phyloP scores from a whole-genome alignment of 768 basidiomycete genomes.

The Trametes maxima region DNA sequence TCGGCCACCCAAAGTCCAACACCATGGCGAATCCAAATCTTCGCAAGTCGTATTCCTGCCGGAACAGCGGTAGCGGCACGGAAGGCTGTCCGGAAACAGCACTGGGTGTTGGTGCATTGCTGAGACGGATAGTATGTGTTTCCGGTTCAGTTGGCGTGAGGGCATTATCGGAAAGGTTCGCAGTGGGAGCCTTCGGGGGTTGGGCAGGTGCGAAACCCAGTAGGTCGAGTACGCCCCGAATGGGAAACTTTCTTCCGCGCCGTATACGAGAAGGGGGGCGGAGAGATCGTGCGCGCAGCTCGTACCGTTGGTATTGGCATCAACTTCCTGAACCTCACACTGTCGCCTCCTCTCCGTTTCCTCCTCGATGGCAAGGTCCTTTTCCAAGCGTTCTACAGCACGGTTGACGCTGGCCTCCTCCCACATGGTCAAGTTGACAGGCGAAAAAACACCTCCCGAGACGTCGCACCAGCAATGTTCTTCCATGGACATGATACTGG shows the following conservation, averaged over 20 bases:
- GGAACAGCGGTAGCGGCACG: slow-evolving; percentile 32
- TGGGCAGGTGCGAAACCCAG: neutral
- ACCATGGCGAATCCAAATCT: slow-evolving; percentile 72
- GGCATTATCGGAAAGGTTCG: neutral
- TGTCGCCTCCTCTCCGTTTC: neutral
- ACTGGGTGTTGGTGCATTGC: neutral
- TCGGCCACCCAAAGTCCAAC: slow-evolving; percentile 74
- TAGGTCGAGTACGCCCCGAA: neutral
- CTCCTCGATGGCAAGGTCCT: slow-evolving; percentile 27
- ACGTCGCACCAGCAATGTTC: slow-evolving; percentile 91
- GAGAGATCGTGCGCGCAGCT: slow-evolving; percentile 5
- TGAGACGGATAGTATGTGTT: neutral
- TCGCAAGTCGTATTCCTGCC: slow-evolving; percentile 68
- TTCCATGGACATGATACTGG: slow-evolving; percentile 61
- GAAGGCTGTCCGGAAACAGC: neutral
- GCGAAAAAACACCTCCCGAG: slow-evolving; percentile 68
- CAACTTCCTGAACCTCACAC: slow-evolving; percentile 9
- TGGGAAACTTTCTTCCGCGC: slow-evolving; percentile 1
- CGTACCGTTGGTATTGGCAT: neutral
- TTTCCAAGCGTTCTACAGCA: slow-evolving; percentile 40
- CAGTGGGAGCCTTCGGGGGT: neutral
- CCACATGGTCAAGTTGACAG: slow-evolving; percentile 78
- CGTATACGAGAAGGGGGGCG: neutral
- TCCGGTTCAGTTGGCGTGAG: neutral
- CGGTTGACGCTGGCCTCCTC: slow-evolving; percentile 64